Conservation (phyloP, 768 basidiomycete species). For the Panaeolus cyanescens region DNA sequence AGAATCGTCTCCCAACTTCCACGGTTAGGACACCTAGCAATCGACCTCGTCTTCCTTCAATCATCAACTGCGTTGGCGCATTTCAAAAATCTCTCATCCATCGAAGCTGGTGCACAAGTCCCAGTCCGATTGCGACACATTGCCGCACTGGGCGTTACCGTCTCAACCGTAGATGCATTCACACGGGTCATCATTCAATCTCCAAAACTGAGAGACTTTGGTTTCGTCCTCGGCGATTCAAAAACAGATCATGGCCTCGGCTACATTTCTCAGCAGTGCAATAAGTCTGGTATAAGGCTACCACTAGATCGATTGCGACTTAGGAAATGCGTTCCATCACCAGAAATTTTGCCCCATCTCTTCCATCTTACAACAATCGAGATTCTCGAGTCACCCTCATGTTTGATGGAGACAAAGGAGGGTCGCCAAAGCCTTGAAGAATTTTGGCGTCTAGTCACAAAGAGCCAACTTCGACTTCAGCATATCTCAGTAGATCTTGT, state of each 20-base stretch:
- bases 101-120: neutral
- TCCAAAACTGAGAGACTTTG: neutral
- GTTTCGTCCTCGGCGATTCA: neutral
- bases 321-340: neutral
- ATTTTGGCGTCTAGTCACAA: neutral
- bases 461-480: neutral
- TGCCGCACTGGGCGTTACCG: neutral
- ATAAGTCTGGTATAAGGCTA: neutral
- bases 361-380: neutral
- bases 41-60: neutral
- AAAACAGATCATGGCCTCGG: neutral
- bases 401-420: neutral
- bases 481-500: neutral
- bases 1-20: neutral
- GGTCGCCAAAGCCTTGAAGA: neutral
- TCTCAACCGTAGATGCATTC: neutral
- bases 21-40: neutral
- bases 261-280: neutral
- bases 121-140: too few relatives aligned
- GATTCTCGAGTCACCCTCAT: neutral
- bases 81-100: neutral
- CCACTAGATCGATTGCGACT: neutral
- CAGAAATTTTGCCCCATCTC: neutral
- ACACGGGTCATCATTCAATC: neutral
- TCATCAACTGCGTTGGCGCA: neutral